Conservation (phyloP, 208 protist genomes). For the Phytomonas sp. region DNA sequence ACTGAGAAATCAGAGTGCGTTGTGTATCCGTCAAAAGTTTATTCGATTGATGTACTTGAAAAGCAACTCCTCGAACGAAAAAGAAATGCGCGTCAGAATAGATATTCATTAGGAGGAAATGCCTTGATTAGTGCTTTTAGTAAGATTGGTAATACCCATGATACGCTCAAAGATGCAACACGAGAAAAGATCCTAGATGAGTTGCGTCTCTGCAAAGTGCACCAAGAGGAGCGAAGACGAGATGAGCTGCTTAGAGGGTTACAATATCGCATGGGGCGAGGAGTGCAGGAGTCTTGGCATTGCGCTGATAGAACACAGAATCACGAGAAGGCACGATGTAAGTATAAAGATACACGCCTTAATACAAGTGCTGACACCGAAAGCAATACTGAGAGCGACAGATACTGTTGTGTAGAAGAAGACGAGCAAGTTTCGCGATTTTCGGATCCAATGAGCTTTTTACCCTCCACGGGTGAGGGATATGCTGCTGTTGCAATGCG, state of each 20-base stretch:
- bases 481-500: not conserved
- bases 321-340: no score
- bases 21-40: constrained; percentile 60
- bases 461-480: not conserved
- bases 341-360: not conserved
- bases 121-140: not conserved
- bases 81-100: constrained; percentile 1
- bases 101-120: not conserved
- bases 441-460: not conserved
- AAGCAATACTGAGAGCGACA: not conserved
- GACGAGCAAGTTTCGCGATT: not conserved
- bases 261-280: not conserved
- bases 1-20: not conserved
- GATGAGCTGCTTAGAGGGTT: constrained; percentile 24
- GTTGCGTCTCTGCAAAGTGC: constrained; percentile 35
- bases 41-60: constrained; percentile 58
- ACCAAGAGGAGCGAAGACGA: constrained; percentile 34
- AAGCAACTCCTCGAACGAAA: constrained; percentile 45
- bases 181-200: constrained; percentile 29
- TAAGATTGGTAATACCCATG: not conserved
- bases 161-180: constrained; percentile 14
- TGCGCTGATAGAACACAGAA: not conserved
- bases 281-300: not conserved
- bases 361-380: not conserved
- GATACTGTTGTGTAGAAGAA: not conserved